Percentiles rank a stretch among this genome's conserved stretches.
Conservation (phyloP, 1,284 basidiomycete genomes). For the Takashimella koratensis region DNA sequence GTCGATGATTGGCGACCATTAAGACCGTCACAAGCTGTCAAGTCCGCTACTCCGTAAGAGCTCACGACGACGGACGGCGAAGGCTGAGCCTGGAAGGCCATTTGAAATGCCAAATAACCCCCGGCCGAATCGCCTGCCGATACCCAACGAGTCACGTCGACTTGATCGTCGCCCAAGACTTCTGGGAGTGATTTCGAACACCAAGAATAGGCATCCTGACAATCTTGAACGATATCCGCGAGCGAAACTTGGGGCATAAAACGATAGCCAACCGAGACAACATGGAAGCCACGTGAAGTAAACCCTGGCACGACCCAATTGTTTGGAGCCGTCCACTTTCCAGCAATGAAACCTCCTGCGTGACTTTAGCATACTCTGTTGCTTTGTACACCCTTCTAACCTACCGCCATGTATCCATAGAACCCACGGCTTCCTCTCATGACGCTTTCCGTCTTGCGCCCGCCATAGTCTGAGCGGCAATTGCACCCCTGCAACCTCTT, state of each 20-base stretch:
- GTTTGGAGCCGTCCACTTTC: conserved; percentile 15
- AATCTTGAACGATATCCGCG: conserved; percentile 23
- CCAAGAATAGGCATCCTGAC: conserved; percentile 20
- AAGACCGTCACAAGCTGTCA: no score
- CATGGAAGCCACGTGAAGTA: conserved; percentile 17
- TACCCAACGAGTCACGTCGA: conserved; percentile 19
- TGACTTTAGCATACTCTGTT: neutral
- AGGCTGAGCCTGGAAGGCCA: no score
- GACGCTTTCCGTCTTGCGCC: neutral
- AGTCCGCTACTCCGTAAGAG: no score
- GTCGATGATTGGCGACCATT: no score
- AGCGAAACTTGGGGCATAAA: conserved; percentile 26
- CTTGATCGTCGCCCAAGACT: conserved; percentile 3
- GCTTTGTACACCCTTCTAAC: conserved; percentile 9
- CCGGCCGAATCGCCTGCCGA: conserved; percentile 25
- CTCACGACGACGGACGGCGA: no score
- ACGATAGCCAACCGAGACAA: conserved; percentile 32
- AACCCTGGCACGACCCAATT: conserved; percentile 27
- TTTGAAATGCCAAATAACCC: neutral
- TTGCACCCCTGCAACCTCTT: conserved; percentile 21
- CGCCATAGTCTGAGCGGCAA: conserved; percentile 32
- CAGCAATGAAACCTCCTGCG: conserved; percentile 16
- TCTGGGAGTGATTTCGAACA: conserved; percentile 11
- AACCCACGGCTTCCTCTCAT: conserved; percentile 8
- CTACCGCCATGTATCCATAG: conserved; percentile 21